Base-by-base conservation (phyloP, 1,139 yeast genomes). In the Sugiyamaella pinicola region DNA sequence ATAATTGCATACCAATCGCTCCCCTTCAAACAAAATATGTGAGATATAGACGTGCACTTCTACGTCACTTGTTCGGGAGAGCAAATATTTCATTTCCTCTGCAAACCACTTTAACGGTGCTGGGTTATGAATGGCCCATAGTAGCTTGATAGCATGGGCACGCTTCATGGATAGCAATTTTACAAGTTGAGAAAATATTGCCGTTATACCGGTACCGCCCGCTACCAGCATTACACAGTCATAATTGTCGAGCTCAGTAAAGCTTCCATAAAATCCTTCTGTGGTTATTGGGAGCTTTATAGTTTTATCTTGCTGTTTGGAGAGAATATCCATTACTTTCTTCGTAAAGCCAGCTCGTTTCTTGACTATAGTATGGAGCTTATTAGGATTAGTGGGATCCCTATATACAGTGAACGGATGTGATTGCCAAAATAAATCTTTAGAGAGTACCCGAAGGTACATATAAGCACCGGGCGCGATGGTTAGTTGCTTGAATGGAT, bases 191-290 rank as follows among this genome's bases (percentile, higher is more conserved):
- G 68, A 56, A 65, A 67, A 61, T 13, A 58, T 58, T 3, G 83
- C 82, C 1, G 91, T 84, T 53, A 85, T 74, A 63, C 93, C 93
- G 59, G 83, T 83, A 53, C 89, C 88, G 58, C 87, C 84, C 2
- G 82, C 80, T 50, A 84, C 57, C 48, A 83, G 71, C 13, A 82
- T 65, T 6, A 75, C 67, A 39, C 76, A 77, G 51, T 81, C 80
- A 62, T 77, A 83, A 52, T 76, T 75, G 52, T 74, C 73, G 51
- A 80, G 53, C 66, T 85, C 76, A 55, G 79, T 61, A 60, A 71
- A 61, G 61, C 69, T 67, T 62, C 85, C 82, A 61, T 82, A 82
- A 0, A 85, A 84, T 0, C 86, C 86, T 58, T 82, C 85, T n/a
- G 81, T 62, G 35, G 74, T 64, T 2, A 79, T 76, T 48, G 67